Evolutionary conservation across 441 rosid genomes (phyloP).

Genomic region (Theobroma grandiflorum): DNA sequence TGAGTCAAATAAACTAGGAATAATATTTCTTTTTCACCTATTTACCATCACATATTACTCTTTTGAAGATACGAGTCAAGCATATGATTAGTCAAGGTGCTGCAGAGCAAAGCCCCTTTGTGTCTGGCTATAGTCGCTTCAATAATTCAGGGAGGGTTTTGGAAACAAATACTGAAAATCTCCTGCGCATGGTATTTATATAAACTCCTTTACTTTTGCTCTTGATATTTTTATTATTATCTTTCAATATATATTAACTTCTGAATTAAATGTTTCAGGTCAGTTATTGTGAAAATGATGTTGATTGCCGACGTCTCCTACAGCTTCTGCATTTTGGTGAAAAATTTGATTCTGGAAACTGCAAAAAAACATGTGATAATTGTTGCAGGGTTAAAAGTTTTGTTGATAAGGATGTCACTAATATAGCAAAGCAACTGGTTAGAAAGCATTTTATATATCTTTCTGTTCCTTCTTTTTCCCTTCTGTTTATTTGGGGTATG

Average conservation of each 20-base stretch:
- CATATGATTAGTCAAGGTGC: conserved; percentile 95
- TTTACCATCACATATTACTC: conserved; percentile 23
- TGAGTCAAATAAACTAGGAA: neutral
- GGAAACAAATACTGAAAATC: conserved; percentile 92
- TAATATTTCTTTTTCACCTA: conserved; percentile 13
- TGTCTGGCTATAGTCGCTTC: conserved; percentile 64
- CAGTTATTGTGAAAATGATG: conserved; percentile 93
- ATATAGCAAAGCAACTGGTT: conserved; percentile 89
- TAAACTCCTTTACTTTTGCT: conserved; percentile 22
- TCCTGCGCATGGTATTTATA: conserved; percentile 79
- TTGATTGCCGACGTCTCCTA: conserved; percentile 91
- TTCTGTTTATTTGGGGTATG: conserved; percentile 4
- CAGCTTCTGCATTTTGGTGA: conserved; percentile 96
- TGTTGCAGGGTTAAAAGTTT: conserved; percentile 69
- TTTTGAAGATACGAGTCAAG: conserved; percentile 83
- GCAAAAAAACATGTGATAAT: conserved; percentile 88
- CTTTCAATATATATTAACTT: conserved; percentile 24
- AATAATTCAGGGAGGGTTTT: conserved; percentile 73
- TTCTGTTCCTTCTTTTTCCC: neutral
- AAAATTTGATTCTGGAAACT: conserved; percentile 74
- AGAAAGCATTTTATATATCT: conserved; percentile 31
- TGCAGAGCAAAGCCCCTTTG: conserved; percentile 71
- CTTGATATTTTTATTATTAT: neutral
- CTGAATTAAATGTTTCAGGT: conserved; percentile 64
- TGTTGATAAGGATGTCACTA: conserved; percentile 88